These are phyloP conservation scores for Cutaneotrichosporon spelunceum DNA, from an alignment of 1,284 basidiomycete genomes.

Conservation along the genomic window DNA sequence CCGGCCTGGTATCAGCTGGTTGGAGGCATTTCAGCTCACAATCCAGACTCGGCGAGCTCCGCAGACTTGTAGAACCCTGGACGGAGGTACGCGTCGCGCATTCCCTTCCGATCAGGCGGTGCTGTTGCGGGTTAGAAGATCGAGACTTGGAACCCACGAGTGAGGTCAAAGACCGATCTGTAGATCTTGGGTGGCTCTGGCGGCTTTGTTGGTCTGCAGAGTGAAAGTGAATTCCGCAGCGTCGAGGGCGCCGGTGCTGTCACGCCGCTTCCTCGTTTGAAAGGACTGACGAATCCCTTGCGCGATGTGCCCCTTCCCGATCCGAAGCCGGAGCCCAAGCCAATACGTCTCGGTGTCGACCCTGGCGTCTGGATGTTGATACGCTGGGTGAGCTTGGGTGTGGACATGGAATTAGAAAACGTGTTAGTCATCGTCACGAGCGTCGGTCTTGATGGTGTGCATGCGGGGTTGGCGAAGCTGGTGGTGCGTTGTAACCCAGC, in stretches of 20 bases:
- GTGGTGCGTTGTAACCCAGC: not conserved
- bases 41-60: slow-evolving; percentile 60
- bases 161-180: slow-evolving; percentile 43
- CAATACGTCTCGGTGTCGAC: slow-evolving; percentile 37
- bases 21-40: slow-evolving; percentile 56
- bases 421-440: slow-evolving; percentile 34
- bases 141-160: slow-evolving; percentile 29
- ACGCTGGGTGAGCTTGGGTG: slow-evolving; percentile 20
- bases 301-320: slow-evolving; percentile 10
- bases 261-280: slow-evolving; percentile 29
- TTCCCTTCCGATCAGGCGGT: slow-evolving; percentile 26
- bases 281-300: slow-evolving; percentile 46
- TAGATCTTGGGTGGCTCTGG: slow-evolving; percentile 12
- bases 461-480: not conserved
- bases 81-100: slow-evolving; percentile 47
- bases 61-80: slow-evolving; percentile 59
- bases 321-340: slow-evolving; percentile 39
- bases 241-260: slow-evolving; percentile 2
- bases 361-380: slow-evolving; percentile 36
- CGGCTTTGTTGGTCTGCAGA: not conserved
- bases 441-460: slow-evolving; percentile 31
- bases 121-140: slow-evolving; percentile 17
- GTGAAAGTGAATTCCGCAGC: slow-evolving; percentile 5
- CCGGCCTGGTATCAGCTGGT: slow-evolving; percentile 34
- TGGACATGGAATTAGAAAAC: slow-evolving; percentile 7